These are phyloP conservation scores for Salix dunnii DNA, from an alignment of 345 rosid genomes.

Conservation along the genomic window DNA sequence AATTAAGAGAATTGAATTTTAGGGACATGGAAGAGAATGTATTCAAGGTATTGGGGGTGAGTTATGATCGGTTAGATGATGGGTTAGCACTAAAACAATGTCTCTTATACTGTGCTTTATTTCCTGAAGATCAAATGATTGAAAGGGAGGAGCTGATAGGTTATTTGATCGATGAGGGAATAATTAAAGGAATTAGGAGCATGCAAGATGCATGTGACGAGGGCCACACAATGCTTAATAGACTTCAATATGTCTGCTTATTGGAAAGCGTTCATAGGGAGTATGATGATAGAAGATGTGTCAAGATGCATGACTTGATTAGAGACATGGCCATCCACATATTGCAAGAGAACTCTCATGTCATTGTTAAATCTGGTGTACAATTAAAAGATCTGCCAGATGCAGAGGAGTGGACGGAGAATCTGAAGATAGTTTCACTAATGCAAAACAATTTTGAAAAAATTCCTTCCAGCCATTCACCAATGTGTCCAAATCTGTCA, in stretches of 20 bases:
- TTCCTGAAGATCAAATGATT: too few species aligned
- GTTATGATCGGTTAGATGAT: constrained; percentile 16
- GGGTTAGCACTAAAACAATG: neutral
- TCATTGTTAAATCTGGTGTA: too few species aligned
- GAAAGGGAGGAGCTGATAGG: too few species aligned
- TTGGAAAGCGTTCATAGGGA: neutral
- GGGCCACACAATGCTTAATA: too few species aligned
- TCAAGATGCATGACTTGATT: constrained; percentile 23
- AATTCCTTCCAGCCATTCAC: neutral
- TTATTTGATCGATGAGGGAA: too few species aligned
- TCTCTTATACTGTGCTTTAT: constrained; percentile 8
- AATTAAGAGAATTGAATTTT: neutral
- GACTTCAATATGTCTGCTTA: constrained; percentile 2
- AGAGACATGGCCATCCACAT: neutral
- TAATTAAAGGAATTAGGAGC: too few species aligned
- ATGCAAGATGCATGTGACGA: too few species aligned
- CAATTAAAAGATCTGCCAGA: too few species aligned
- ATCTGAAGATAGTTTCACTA: constrained; percentile 10
- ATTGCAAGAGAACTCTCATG: too few species aligned
- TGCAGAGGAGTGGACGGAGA: too few species aligned
- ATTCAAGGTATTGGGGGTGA: constrained; percentile 8
- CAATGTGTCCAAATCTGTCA: constrained; percentile 13
- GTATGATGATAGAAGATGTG: neutral
- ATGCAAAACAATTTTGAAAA: neutral
- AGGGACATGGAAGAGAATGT: neutral